Base-by-base conservation (phyloP, 176 grass and related monocot species). In the Rhynchospora pubera region DNA sequence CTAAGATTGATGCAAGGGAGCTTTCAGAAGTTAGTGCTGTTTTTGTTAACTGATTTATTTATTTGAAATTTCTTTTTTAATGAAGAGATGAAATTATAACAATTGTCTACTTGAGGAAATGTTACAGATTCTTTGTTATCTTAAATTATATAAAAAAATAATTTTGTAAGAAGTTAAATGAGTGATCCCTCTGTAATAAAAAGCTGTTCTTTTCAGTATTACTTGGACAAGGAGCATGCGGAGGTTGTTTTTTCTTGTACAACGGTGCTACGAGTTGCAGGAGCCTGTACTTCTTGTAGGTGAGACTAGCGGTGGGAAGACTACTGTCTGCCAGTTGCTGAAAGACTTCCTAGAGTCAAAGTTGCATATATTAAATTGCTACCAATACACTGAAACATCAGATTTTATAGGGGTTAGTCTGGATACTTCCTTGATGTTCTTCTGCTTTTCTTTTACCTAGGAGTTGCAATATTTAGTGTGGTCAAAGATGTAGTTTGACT, bases 201-300 rank as follows among this genome's bases (percentile, higher is more conserved):
- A 19, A 61, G 44, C 28, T 58, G 10, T 13, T 57, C 14, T 30
- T 84, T 84, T 79, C 87, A 97, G 94, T 88, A 89, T 97, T 83
- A 91, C 90, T 83, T 97, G 94, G 94, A 97, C 94, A 18, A 92
- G 90, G 85, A 92, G 94, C 86, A 94, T 97, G 94, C 85, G 87
- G 92, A 92, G 90, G 50, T 50, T 97, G 42, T 97, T 85, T 84
- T 97, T 97, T 82, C 94, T 97, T 74, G 88, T 97, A 53, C 85
- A 92, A 63, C 94, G 94, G 42, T 97, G 94, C 82, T 97, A 91
- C 81, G 87, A 84, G 68, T 88, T 88, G 77, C 90, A 86, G 3
- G 94, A 97, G 65, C 94, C 94, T 97, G 94, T 94, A 18, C 94
- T 97, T 28, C 94, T 97, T 68, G 90, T 97, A 83, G 94, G 94